Base-by-base conservation (phyloP, 176 grass and related monocot genomes). In the Rhynchospora tenuis region DNA sequence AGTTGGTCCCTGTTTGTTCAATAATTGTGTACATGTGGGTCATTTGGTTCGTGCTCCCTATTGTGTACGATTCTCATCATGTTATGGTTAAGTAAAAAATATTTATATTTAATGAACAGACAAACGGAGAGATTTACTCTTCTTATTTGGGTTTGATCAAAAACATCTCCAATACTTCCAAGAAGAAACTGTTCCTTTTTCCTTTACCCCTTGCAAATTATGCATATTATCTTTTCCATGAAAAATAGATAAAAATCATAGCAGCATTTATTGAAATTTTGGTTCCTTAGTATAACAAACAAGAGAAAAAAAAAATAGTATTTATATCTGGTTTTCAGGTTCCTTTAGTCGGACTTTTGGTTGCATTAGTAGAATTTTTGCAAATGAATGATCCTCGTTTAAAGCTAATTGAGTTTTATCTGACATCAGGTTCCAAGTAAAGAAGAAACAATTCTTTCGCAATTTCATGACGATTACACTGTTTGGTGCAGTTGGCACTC, bases 361-460 rank as follows among this genome's bases (percentile, higher is more conserved):
- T 58, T 58, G 16, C 0, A 38, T 42, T 33, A 42, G 46, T 54
- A 48, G 47, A 76, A 76, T 1, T 28, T 43, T 59, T 46, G 55
- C 9, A 31, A 63, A 60, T 47, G 33, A 64, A 67, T 54, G 43
- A 60, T 54, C 42, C 46, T 17, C n/a, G 54, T n/a, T 28, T 82
- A 68, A 82, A 31, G 14, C 80, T n/a, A 68, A 38, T 2, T n/a
- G n/a, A 82, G 12, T 82, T 64, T 52, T 51, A 63, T 89, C 81
- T 86, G 44, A 81, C n/a, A 81, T 9, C 88, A 99, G 97, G 82
- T 99, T 99, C 83, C 97, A 99, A 84, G 97, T 99, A 42, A 99
- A 99, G 86, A 99, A 99, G 91, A 99, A 99, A 80, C 89, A 95
- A 22, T 99, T 99, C 84, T 99, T 99, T 80, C 77, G 93, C 80